phyloP scores from a whole-genome alignment of 257 asterid genomes.

The Solanum tarijense region DNA sequence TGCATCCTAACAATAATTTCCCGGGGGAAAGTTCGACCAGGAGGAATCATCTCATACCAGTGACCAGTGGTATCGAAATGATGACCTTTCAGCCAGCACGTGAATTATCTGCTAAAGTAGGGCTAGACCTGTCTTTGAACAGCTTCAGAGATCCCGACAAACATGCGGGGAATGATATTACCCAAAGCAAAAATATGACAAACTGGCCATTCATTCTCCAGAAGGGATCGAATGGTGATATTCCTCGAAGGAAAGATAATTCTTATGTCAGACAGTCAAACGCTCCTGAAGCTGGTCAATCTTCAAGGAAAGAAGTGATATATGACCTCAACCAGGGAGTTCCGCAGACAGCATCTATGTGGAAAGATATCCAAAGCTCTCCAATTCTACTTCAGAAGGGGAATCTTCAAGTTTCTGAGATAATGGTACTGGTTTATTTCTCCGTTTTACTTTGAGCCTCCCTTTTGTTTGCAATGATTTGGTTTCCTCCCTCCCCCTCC shows the following conservation, averaged over 20 bases:
- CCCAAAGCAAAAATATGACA: not conserved
- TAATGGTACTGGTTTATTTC: not conserved
- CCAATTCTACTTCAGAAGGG: not conserved
- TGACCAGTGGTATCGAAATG: not conserved
- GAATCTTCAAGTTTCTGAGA: not conserved
- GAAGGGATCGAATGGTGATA: not conserved
- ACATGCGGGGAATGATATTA: constrained; percentile 5
- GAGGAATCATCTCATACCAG: not conserved
- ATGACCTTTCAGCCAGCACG: not conserved
- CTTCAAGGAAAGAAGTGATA: not conserved
- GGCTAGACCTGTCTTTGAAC: constrained; percentile 49
- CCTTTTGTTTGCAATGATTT: not conserved
- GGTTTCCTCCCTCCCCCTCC: not conserved
- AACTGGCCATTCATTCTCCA: not conserved
- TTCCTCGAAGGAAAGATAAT: not conserved
- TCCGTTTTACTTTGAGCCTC: not conserved
- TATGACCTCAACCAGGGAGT: constrained; percentile 3
- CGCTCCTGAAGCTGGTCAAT: not conserved
- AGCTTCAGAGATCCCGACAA: constrained; percentile 21
- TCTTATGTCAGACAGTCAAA: not conserved
- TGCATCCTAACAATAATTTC: constrained; percentile 15
- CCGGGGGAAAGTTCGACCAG: constrained; percentile 18
- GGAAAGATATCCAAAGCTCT: not conserved
- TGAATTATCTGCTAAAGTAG: constrained; percentile 14
- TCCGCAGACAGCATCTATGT: not conserved